phyloP scores from a whole-genome alignment of 148 eudicot genomes.

The Diospyros kaki region DNA sequence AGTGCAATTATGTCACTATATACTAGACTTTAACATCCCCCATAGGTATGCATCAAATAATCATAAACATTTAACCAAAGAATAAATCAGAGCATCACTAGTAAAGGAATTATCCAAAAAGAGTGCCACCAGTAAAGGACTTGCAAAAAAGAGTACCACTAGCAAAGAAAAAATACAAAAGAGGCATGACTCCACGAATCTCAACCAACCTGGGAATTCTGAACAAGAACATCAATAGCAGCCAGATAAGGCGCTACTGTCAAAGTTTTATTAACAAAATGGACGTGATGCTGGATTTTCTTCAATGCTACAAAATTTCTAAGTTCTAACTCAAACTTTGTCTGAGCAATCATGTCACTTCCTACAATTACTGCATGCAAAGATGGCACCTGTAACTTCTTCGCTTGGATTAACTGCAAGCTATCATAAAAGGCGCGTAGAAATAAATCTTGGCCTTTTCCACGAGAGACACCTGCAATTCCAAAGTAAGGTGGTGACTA shows the following conservation, averaged over 20 bases:
- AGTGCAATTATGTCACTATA: neutral
- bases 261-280: constrained; percentile 88
- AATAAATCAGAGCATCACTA: neutral
- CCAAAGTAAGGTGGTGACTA: neutral
- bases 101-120: neutral
- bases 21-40: neutral
- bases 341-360: constrained; percentile 86
- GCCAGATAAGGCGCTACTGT: constrained; percentile 91
- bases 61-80: neutral
- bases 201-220: constrained; percentile 78
- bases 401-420: constrained; percentile 63
- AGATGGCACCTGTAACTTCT: constrained; percentile 80
- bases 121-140: no score
- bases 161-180: neutral
- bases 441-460: constrained; percentile 95
- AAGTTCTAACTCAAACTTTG: constrained; percentile 92
- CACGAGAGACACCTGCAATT: constrained; percentile 88
- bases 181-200: neutral
- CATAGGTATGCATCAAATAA: neutral
- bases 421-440: constrained; percentile 80
- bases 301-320: constrained; percentile 64
- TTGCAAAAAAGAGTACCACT: neutral
- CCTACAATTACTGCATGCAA: constrained; percentile 93
- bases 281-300: constrained; percentile 72
- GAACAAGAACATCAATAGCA: constrained; percentile 87